A percentile compares a stretch with the other conserved stretches of the same genome.
phyloP scores from a whole-genome alignment of 129 eudicot species.

The Tanacetum coccineum region DNA sequence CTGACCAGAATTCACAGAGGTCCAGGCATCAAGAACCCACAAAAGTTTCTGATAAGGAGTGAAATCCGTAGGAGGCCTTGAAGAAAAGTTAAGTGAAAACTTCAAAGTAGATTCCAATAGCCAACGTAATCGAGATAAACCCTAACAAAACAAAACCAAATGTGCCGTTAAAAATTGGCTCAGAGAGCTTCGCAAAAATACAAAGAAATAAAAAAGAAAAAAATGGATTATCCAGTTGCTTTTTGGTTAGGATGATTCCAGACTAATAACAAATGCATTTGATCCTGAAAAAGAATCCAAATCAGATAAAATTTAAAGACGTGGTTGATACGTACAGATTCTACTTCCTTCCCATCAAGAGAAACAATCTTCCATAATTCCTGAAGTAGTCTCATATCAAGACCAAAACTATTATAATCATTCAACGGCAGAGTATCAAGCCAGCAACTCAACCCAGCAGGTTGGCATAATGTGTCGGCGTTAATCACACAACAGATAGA shows the following conservation, averaged over 20 bases:
- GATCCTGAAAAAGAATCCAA: not conserved
- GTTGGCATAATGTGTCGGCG: slow-evolving; percentile 38
- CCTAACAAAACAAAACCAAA: slow-evolving; percentile 48
- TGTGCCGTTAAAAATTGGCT: no score
- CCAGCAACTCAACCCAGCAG: slow-evolving; percentile 61
- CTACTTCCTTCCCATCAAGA: slow-evolving; percentile 40
- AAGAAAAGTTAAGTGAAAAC: slow-evolving; percentile 52
- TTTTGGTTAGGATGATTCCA: not conserved
- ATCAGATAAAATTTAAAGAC: not conserved
- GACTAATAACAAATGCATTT: not conserved
- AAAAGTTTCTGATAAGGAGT: slow-evolving; percentile 64
- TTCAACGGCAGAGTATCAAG: slow-evolving; percentile 51
- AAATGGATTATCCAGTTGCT: not conserved
- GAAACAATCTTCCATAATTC: slow-evolving; percentile 44
- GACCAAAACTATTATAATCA: slow-evolving; percentile 55
- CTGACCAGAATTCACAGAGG: slow-evolving; percentile 56
- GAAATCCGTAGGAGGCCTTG: slow-evolving; percentile 80
- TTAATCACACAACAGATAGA: slow-evolving; percentile 58
- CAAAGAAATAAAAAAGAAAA: not conserved
- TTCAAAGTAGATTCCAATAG: slow-evolving; percentile 41
- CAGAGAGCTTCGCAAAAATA: no score
- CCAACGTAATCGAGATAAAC: slow-evolving; percentile 35
- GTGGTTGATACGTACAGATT: slow-evolving; percentile 37
- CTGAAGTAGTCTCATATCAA: slow-evolving; percentile 67
- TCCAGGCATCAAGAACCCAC: slow-evolving; percentile 72